Conservation (phyloP, 495 filamentous ascomycete genomes). For the Podospora conica region DNA sequence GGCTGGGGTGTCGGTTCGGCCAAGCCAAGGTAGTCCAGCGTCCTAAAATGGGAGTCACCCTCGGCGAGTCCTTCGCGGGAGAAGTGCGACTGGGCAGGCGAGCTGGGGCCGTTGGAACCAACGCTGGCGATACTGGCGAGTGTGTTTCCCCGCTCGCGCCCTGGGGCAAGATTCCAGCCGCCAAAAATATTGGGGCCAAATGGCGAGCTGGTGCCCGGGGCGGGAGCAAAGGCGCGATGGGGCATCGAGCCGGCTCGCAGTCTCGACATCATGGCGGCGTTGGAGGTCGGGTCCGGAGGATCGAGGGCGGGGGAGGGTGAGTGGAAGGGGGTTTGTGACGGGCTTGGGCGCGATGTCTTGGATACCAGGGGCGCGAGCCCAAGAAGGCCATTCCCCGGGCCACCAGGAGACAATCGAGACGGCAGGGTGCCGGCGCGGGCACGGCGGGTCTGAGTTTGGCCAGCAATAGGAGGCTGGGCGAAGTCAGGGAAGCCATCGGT, state of each 20-base stretch:
- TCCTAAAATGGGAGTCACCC: constrained; percentile 78
- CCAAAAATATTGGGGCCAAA: constrained; percentile 90
- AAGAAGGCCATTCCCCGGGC: constrained; percentile 52
- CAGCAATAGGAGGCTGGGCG: constrained; percentile 55
- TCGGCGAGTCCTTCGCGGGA: constrained; percentile 82
- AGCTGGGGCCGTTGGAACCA: constrained; percentile 76
- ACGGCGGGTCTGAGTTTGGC: constrained; percentile 53
- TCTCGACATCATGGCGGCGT: constrained; percentile 72
- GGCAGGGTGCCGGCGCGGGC: constrained; percentile 94
- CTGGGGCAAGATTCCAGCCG: constrained; percentile 62
- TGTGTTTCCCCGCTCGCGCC: constrained; percentile 73
- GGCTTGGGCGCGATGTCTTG: constrained; percentile 80
- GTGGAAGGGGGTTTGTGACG: constrained; percentile 85
- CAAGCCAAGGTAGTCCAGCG: constrained; percentile 90
- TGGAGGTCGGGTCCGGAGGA: constrained; percentile 45
- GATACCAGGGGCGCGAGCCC: constrained; percentile 61
- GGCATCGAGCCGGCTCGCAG: constrained; percentile 94
- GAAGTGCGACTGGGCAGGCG: constrained; percentile 83
- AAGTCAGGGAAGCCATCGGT: constrained; percentile 94
- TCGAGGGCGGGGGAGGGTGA: constrained; percentile 70
- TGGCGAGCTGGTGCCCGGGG: constrained; percentile 50
- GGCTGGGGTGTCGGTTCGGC: constrained; percentile 84
- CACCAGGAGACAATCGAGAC: constrained; percentile 76
- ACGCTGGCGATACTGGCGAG: constrained; percentile 71
- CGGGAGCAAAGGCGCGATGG: constrained; percentile 64